A percentile compares a stretch with the other conserved stretches of the same genome.
These are phyloP conservation scores for Psidium guajava DNA, from an alignment of 345 rosid genomes.

Conservation along the genomic window DNA sequence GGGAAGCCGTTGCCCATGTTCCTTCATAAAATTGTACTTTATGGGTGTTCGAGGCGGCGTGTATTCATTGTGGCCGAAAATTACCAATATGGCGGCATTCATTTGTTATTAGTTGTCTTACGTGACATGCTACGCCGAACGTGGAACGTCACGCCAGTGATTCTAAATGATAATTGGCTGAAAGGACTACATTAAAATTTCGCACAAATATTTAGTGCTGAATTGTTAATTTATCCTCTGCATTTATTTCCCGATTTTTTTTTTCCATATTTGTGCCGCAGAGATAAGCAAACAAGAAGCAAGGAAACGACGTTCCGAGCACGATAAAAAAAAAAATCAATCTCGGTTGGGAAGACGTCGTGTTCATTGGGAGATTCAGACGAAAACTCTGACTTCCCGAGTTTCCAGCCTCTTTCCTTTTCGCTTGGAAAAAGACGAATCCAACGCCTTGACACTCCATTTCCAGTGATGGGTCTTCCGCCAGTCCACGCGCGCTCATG, in stretches of 20 bases:
- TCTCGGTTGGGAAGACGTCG: not conserved
- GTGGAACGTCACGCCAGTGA: accelerated
- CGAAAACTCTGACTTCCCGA: not conserved
- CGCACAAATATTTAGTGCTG: accelerated
- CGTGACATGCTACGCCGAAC: accelerated
- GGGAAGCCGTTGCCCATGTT: not conserved
- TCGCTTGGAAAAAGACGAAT: not conserved
- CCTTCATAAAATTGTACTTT: not conserved
- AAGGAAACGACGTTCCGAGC: not conserved
- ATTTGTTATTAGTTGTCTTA: not conserved
- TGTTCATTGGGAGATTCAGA: not conserved
- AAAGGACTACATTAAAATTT: not conserved
- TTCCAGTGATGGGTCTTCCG: not conserved
- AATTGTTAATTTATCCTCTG: not conserved
- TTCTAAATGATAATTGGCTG: not conserved
- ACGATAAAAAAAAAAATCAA: no score
- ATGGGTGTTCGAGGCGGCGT: no score
- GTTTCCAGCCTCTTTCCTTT: not conserved
- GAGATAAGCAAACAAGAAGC: not conserved
- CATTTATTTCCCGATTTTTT: not conserved
- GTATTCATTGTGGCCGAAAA: not conserved
- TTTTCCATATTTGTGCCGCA: not conserved
- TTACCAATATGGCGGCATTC: accelerated
- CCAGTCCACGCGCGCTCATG: not conserved
- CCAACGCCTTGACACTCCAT: not conserved